Base-by-base conservation (phyloP, 768 basidiomycete genomes). In the Dacryopinax spathularia region DNA sequence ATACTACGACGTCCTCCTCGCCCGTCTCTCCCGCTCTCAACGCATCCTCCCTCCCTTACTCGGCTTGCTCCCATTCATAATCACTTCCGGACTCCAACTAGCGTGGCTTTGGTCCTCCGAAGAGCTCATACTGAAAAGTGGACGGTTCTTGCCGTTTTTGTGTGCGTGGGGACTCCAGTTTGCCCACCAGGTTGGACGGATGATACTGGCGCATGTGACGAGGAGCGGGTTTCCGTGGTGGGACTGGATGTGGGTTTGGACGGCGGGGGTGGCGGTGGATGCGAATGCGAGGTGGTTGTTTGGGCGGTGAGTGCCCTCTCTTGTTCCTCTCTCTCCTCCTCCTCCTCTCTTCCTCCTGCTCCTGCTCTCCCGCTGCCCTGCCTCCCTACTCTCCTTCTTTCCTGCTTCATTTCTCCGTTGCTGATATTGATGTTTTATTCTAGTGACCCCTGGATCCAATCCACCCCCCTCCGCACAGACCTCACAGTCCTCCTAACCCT, bases 201-300 rank as follows among this genome's bases (percentile, higher is more conserved):
- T 98, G 80, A 98, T 97, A 69, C 76, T 96, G 48, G 89, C 93
- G 0, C 96, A 98, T 73, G 84, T 96, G 31, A 93, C 94, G 61
- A 84, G 83, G 66, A 77, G 81, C 43, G 76, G 83, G 3, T 95
- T 97, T 78, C 96, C 96, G 0, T 77, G 81, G 70, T 93, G 88
- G 83, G 89, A 94, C 71, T 82, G 81, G 70, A 82, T 94, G 72
- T 94, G 93, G 86, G 72, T 91, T 7, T 89, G 87, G 84, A 89
- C 83, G 66, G 72, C 84, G 1, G 70, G 90, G 15, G 88, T 86
- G 2, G 88, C 87, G 0, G 64, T 90, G 15, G 95, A 98, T 71
- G 92, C 89, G 1, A 91, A 93, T 72, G 72, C 90, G 41, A 84
- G 84, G 0, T 68, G 72, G n/a, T 70, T 92, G 18, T 74, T 89